Evolutionary conservation across 306 rosid species (phyloP), one percentile per base, ranked within the genome.

Genomic region (Acacia acuminata): DNA sequence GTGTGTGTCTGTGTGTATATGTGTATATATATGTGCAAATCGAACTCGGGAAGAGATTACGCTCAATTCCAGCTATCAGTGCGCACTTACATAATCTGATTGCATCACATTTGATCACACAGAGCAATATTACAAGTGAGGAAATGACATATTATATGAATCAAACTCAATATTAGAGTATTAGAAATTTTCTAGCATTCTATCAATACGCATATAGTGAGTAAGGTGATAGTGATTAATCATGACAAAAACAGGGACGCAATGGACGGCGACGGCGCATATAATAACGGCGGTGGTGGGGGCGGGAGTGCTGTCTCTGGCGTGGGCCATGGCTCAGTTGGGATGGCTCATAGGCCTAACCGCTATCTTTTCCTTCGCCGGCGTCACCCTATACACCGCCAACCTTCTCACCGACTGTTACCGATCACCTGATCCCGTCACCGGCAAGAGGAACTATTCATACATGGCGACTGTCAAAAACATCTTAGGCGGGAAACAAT

Each of bases 341-440:
- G 91, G 87, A 17, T 86, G 89, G 86, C 55, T 73, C 56, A 8
- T 84, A 11, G 91, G 84, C 53, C 13, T 77, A 0, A 4, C 38
- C 25, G 24, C 32, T 22, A 44, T 86, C 58, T 36, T 86, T 1
- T 4, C 55, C 73, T 86, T 88, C 42, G 73, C 91, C 0, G 58
- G 0, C 9, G 30, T 88, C 77, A 84, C 85, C 0, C 86, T 88
- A 34, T 88, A 66, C 75, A 73, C 84, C 8, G 32, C 82, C 58
- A 79, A 82, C 77, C 88, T 88, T 51, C 71, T 88, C 7, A 82
- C 89, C 1, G 86, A 88, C 48, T 88, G 89, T 48, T 88, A 88
- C 79, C 56, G 91, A 12, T 82, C 82, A 17, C 90, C 88, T 0
- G 64, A 88, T 25, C 68, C 68, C 38, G 9, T 63, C 58, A 30